Conservation (phyloP, 1,284 basidiomycete genomes). For the Marasmius sp. region DNA sequence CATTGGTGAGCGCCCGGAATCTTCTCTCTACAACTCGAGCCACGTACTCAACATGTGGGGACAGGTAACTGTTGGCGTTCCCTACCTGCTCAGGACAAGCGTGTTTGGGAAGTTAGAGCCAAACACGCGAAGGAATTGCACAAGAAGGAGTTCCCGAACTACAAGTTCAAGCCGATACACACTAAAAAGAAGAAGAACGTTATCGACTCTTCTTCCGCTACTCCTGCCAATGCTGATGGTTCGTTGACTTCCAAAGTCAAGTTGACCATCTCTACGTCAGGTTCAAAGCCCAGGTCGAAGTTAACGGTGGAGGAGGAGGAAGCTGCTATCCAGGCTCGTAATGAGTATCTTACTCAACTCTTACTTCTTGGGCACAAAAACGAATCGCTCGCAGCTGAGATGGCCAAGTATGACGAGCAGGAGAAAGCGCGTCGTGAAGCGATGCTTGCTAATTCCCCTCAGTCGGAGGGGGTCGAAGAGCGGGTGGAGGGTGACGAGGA, state of each 20-base stretch:
- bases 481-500: not conserved
- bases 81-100: slow-evolving; percentile 65
- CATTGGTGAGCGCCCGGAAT: slow-evolving; percentile 47
- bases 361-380: not conserved
- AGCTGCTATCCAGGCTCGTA: not conserved
- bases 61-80: slow-evolving; percentile 69
- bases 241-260: slow-evolving; percentile 2
- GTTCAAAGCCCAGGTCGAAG: not conserved
- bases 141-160: slow-evolving; percentile 62
- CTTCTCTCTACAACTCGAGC: slow-evolving; percentile 1
- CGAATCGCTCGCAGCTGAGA: not conserved
- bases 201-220: slow-evolving; percentile 8
- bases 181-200: slow-evolving; percentile 59
- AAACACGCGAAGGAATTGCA: slow-evolving; percentile 69
- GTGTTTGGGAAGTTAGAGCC: slow-evolving; percentile 63
- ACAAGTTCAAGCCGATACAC: slow-evolving; percentile 69
- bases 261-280: not conserved
- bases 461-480: not conserved
- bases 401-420: not conserved
- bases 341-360: not conserved
- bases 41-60: not conserved
- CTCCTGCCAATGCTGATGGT: slow-evolving; percentile 1
- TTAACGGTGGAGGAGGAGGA: not conserved
- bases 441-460: not conserved
- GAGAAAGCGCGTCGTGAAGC: not conserved